phyloP scores from a whole-genome alignment of 306 rosid genomes.

The Parietaria judaica region DNA sequence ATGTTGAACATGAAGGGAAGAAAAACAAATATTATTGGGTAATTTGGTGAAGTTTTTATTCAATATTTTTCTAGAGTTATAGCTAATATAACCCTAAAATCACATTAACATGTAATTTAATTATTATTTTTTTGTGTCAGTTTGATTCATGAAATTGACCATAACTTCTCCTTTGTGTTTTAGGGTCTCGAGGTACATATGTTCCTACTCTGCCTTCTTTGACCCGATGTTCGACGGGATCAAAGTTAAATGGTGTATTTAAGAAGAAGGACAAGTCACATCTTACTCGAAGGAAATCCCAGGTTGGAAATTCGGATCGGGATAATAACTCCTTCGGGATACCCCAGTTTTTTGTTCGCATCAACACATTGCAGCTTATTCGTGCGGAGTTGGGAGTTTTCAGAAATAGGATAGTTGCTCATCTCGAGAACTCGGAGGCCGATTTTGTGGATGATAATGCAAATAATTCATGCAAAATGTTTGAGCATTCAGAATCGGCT shows the following conservation, averaged over 20 bases:
- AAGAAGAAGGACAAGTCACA: constrained; percentile 60
- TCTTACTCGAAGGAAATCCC: constrained; percentile 43
- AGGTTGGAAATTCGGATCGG: constrained; percentile 45
- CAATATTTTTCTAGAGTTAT: too few relatives aligned
- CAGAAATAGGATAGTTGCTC: constrained; percentile 56
- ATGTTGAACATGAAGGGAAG: too few relatives aligned
- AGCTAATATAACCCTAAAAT: too few relatives aligned
- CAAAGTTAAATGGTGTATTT: constrained; percentile 65
- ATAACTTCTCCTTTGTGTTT: constrained; percentile 14
- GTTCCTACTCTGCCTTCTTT: constrained; percentile 71
- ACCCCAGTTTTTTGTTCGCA: constrained; percentile 71
- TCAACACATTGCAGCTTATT: constrained; percentile 77
- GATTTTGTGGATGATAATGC: constrained; percentile 21
- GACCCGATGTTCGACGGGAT: constrained; percentile 76
- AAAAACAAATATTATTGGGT: too few relatives aligned
- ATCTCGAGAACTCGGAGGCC: constrained; percentile 47
- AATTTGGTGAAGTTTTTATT: too few relatives aligned
- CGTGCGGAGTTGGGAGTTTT: constrained; percentile 61
- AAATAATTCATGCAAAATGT: constrained; percentile 43
- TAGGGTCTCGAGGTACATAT: constrained; percentile 57
- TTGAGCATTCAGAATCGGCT: constrained; percentile 55
- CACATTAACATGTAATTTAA: too few relatives aligned
- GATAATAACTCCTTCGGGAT: constrained; percentile 37
- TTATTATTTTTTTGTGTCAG: too few relatives aligned
- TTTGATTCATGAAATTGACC: constrained; percentile 15